Percentiles rank a stretch among this genome's conserved stretches.
phyloP scores from a whole-genome alignment of 257 asterid species.

The Mitragyna speciosa region DNA sequence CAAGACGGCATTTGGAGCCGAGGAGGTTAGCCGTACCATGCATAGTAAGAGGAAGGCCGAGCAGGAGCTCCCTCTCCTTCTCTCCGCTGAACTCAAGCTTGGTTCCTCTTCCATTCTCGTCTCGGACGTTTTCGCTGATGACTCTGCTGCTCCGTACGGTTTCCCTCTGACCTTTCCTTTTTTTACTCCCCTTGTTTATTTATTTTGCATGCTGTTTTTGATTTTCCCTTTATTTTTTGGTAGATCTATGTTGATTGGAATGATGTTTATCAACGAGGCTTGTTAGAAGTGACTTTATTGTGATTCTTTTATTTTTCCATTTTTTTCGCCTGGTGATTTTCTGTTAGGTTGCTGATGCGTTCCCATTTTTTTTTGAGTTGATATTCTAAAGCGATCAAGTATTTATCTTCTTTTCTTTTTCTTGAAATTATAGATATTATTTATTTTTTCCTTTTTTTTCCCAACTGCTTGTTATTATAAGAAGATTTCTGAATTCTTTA shows the following conservation, averaged over 20 bases:
- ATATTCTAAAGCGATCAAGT: not conserved
- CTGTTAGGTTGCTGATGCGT: not conserved
- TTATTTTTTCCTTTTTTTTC: no score
- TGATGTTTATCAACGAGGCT: not conserved
- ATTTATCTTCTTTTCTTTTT: no score
- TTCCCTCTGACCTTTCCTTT: not conserved
- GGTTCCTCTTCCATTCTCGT: constrained; percentile 57
- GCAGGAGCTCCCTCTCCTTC: constrained; percentile 68
- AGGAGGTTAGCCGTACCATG: constrained; percentile 65
- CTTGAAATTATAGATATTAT: no score
- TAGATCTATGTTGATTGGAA: constrained; percentile 8
- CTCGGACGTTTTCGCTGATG: constrained; percentile 58
- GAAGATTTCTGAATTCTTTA: no score
- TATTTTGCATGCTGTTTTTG: not conserved
- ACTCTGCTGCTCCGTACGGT: constrained; percentile 48
- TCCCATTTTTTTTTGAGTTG: not conserved
- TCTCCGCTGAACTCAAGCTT: constrained; percentile 65
- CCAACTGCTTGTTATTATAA: no score
- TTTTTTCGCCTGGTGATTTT: not conserved
- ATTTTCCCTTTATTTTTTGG: not conserved
- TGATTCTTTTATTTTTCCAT: not conserved
- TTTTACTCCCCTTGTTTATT: not conserved
- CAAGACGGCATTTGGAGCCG: constrained; percentile 88
- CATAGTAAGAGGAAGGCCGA: constrained; percentile 86
- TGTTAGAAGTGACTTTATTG: not conserved